Evolutionary conservation across 2,329 filamentous ascomycete species (phyloP), one percentile per base, ranked within the genome.

Genomic region (Neonectria sp.): DNA sequence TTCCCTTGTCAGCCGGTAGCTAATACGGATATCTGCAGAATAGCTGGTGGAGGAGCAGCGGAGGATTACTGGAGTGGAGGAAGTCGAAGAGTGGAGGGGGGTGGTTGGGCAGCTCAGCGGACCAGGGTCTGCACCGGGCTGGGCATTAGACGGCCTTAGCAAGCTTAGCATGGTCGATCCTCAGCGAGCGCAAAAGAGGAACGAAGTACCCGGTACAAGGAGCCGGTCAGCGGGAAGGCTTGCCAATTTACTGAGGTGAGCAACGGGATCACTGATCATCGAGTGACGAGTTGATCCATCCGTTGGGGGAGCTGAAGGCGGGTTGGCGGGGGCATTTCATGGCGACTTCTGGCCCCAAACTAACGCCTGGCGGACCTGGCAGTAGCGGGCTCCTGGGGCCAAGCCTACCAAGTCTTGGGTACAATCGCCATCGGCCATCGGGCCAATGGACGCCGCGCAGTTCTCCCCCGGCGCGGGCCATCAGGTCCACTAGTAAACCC

Each of bases 371-470:
- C 45, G 52, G 25, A 35, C 51, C 51, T 53, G 51, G 31, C 31
- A 53, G 51, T 53, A 53, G 29, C 51, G 31, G 48, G 48, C 24
- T 31, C 52, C 58, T 33, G 29, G 49, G 49, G 27, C 27, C 48
- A 51, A 31, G 27, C 31, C 62, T 62, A 40, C 21, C 56, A 60
- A 57, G 67, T 73, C 55, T 24, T 27, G 13, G 60, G 63, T 62
- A 60, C 66, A 55, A 43, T 55, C 40, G 57, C 60, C 69, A 68
- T 60, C 60, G 60, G 65, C 59, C 59, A 69, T 72, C 72, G 71
- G 71, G 40, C 73, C 73, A 75, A 75, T 75, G 69, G 73, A 73
- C 73, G 51, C 35, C 61, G 59, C 43, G 24, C 37, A 63, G 62
- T 62, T 61, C 65, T 73, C 63, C 73, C 70, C 73, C 70, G 62